Evolutionary conservation across 768 basidiomycete genomes (phyloP), one percentile per base, ranked within the genome.

Genomic region (Leccinum subtestaceum): DNA sequence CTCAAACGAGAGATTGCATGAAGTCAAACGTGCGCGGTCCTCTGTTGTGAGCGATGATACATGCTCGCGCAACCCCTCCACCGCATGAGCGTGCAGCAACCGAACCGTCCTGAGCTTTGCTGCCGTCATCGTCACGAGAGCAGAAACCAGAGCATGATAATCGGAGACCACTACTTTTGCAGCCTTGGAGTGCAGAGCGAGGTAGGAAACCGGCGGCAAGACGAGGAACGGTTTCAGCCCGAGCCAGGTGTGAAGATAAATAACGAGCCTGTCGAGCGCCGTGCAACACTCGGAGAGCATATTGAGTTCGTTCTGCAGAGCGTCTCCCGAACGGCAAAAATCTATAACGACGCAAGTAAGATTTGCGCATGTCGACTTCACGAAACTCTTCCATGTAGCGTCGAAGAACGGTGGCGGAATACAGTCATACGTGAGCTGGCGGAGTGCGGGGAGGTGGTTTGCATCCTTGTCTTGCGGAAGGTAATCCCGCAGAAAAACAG

Each of bases 351-450:
- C 64, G 34, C 57, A 68, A 15, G 71, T 71, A 27, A 71, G 61
- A 53, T 64, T 68, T 29, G 63, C 60, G 55, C 70, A 71, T 43
- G 62, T 72, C 40, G 60, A 36, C 52, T 57, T 64, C 38, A 72
- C 49, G 27, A 72, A 71, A 25, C 60, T 63, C 51, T 62, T 70
- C 70, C 71, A 71, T n/a, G 61, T 60, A n/a, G 62, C 31, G 17
- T 69, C 69, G 21, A 68, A 64, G 52, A 70, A 71, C 19, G 70
- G 69, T 2, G 67, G 71, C 4, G 71, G 71, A 23, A 68, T 71
- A 48, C 71, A 71, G 38, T 71, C 71, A n/a, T 72, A 71, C 11
- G 65, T 68, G 31, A 72, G 70, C 43, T 68, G 66, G 36, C 71
- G 65, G 40, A 72, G 70, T 29, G 71, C 66, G 32, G 70, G 70